phyloP scores from a whole-genome alignment of 257 asterid genomes.

The Solanum pennellii region DNA sequence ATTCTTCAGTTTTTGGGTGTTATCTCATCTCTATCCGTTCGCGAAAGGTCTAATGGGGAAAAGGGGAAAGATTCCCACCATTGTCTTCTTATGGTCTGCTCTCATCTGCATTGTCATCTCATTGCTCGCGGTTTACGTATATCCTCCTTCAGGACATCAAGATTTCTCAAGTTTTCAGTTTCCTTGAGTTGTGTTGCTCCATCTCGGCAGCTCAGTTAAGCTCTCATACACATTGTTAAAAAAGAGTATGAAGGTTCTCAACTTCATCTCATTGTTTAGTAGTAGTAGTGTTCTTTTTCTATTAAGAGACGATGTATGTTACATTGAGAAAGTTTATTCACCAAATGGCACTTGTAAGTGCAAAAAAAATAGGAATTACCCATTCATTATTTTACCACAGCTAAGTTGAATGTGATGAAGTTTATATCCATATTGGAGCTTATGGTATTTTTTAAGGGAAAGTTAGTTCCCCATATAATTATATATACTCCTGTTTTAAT shows the following conservation, averaged over 20 bases:
- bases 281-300: neutral
- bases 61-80: slow-evolving; percentile 73
- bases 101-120: slow-evolving; percentile 65
- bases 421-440: neutral
- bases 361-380: neutral
- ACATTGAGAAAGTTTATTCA: neutral
- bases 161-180: slow-evolving; percentile 21
- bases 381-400: neutral
- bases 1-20: slow-evolving; percentile 91
- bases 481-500: neutral
- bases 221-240: neutral
- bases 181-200: slow-evolving; percentile 19
- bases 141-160: slow-evolving; percentile 55
- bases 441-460: neutral
- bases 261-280: slow-evolving; percentile 8
- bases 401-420: neutral
- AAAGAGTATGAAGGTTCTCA: slow-evolving; percentile 8
- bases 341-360: neutral
- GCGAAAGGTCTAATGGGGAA: slow-evolving; percentile 89
- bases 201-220: neutral
- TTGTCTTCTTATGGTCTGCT: slow-evolving; percentile 87
- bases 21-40: slow-evolving; percentile 80
- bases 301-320: neutral
- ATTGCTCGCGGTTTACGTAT: slow-evolving; percentile 52
- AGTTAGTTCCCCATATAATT: neutral